Evolutionary conservation across 495 filamentous ascomycete genomes (phyloP), one percentile per base, ranked within the genome.

Genomic region (Penicillium ochrochloron): DNA sequence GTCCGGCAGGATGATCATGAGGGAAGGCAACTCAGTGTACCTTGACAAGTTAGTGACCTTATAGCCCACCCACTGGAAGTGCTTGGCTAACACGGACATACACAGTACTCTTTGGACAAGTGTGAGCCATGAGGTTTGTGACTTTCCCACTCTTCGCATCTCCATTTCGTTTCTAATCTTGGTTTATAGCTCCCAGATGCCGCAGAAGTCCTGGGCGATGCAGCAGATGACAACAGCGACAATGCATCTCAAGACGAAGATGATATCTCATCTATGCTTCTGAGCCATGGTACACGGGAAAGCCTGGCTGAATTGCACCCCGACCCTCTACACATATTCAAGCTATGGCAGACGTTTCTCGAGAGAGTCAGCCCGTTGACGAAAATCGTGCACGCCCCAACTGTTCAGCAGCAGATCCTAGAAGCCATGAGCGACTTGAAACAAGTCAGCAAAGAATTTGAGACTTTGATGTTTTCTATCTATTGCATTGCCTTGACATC

Each of bases 341-440:
- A 82, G 55, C 72, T 93, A 7, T 92, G 90, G 89, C 88, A 92
- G 70, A 81, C 82, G 2, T 91, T 84, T 66, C 80, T 89, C 15
- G 83, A 87, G 60, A 85, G 87, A 65, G 85, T 91, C 63, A 87
- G 91, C 72, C 89, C 89, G 0, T 68, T 92, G 48, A 84, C 83
- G 46, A 92, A 91, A 70, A 73, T 91, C n/a, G 80, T 91, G 59
- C 90, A 92, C 73, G 84, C 82, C 0, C 89, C 89, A 4, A 88
- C 86, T 5, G 62, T 88, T 46, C 76, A 78, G 55, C 75, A 76
- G 34, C 62, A 73, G 34, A 74, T 86, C 15, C 67, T 82, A 27
- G 74, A 78, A 25, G 82, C 80, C 7, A 75, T 67, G 19, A 65
- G 70, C 31, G 68, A 77, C 42, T 55, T 80, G 1, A 58, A 70